phyloP scores from a whole-genome alignment of 257 asterid genomes.

The Handroanthus guayacan region DNA sequence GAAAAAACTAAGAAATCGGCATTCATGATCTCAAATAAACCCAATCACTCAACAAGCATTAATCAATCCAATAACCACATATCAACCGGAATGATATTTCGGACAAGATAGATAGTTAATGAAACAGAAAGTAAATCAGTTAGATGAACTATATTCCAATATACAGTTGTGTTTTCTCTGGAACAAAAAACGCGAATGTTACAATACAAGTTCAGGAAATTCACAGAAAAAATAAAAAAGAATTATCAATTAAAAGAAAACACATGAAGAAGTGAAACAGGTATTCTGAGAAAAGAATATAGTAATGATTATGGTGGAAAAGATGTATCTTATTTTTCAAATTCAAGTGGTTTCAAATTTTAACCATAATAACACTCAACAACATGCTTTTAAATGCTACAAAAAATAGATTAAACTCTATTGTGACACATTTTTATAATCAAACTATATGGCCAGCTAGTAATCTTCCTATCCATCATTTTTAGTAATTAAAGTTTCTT shows the following conservation, averaged over 20 bases:
- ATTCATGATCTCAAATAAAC: too few species aligned
- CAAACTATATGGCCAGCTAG: background rate
- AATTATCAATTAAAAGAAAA: background rate
- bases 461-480: background rate
- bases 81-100: too few species aligned
- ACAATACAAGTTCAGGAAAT: slow-evolving; percentile 20
- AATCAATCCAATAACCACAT: too few species aligned
- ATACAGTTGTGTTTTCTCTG: slow-evolving; percentile 53
- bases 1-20: too few species aligned
- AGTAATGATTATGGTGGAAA: background rate
- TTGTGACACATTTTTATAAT: slow-evolving; percentile 1
- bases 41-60: too few species aligned
- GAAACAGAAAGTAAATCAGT: too few species aligned
- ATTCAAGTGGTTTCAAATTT: background rate
- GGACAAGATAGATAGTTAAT: too few species aligned
- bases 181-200: slow-evolving; percentile 3
- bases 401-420: slow-evolving; percentile 1
- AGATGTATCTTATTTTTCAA: background rate
- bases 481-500: background rate
- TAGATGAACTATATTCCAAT: too few species aligned
- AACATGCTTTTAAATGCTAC: background rate
- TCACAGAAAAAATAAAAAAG: too few species aligned
- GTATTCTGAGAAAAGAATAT: too few species aligned
- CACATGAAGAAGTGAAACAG: background rate
- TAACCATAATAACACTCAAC: background rate